Evolutionary conservation across 2,329 filamentous ascomycete genomes (phyloP).

Genomic region (Fusarium oxysporum): DNA sequence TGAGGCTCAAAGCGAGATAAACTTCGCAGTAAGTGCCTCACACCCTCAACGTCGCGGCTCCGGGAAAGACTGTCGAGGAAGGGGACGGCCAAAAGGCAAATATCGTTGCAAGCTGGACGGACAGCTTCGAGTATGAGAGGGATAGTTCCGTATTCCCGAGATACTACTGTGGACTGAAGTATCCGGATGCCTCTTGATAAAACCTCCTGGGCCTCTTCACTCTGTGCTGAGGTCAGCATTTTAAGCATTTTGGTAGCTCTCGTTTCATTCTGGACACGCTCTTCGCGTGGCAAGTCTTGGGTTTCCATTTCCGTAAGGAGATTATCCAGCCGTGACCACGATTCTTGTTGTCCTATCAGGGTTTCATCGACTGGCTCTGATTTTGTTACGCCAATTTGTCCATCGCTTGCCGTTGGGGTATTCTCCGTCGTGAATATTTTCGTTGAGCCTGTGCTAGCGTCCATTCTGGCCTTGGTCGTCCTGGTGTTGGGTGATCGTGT

Average conservation of each 20-base stretch:
- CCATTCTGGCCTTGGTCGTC: background rate
- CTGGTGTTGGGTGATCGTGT: background rate
- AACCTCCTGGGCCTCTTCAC: slow-evolving; percentile 14
- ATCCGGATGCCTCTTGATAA: slow-evolving; percentile 41
- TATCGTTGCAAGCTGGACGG: slow-evolving; percentile 39
- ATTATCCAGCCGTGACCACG: slow-evolving; percentile 16
- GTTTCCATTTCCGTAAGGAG: slow-evolving; percentile 28
- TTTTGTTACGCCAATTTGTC: background rate
- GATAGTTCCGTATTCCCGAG: slow-evolving; percentile 33
- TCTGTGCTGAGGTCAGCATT: slow-evolving; percentile 25
- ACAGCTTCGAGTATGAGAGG: slow-evolving; percentile 37
- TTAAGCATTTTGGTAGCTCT: slow-evolving; percentile 36
- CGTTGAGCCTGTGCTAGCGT: background rate
- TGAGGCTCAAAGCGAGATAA: slow-evolving; percentile 15
- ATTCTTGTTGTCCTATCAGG: background rate
- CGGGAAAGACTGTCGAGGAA: slow-evolving; percentile 37
- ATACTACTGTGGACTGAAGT: slow-evolving; percentile 36
- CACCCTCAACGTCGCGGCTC: slow-evolving; percentile 27
- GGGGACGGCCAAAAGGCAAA: slow-evolving; percentile 39
- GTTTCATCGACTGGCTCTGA: background rate
- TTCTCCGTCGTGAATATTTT: background rate
- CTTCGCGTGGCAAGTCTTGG: background rate
- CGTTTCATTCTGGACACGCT: slow-evolving; percentile 5
- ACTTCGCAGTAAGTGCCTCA: slow-evolving; percentile 26
- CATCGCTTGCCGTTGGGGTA: background rate